Conservation (phyloP, 805 yeast genomes). For the Candida broadrunensis region DNA sequence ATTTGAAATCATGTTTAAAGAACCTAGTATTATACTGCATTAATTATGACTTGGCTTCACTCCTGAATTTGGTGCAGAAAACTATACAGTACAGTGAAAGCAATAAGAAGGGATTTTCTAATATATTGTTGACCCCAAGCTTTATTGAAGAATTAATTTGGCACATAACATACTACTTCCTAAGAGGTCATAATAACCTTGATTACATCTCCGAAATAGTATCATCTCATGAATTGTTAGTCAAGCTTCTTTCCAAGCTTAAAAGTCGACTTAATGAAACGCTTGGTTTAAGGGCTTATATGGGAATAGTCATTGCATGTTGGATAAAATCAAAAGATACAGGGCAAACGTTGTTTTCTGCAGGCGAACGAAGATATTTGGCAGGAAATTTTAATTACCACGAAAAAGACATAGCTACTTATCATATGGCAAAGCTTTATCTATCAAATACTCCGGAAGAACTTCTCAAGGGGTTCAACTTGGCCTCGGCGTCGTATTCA, state of each 20-base stretch:
- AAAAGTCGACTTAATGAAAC: slow-evolving; percentile 10
- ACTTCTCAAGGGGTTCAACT: slow-evolving; percentile 31
- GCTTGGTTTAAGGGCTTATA: slow-evolving; percentile 27
- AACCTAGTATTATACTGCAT: slow-evolving; percentile 26
- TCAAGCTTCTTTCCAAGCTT: slow-evolving; percentile 11
- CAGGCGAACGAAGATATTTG: slow-evolving; percentile 23
- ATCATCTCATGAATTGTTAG: slow-evolving; percentile 26
- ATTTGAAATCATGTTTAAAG: slow-evolving; percentile 17
- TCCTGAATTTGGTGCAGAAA: slow-evolving; percentile 14
- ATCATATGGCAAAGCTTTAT: slow-evolving; percentile 21
- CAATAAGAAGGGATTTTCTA: slow-evolving; percentile 16
- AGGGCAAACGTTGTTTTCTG: slow-evolving; percentile 22
- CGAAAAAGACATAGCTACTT: slow-evolving; percentile 18
- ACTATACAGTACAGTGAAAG: slow-evolving; percentile 17
- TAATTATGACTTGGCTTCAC: slow-evolving; percentile 18
- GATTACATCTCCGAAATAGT: slow-evolving; percentile 1
- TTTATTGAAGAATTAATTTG: slow-evolving; percentile 23
- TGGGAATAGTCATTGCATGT: slow-evolving; percentile 36
- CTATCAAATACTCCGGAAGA: slow-evolving; percentile 33
- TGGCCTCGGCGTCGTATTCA: slow-evolving; percentile 17
- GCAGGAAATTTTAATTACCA: not conserved
- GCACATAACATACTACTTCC: slow-evolving; percentile 20
- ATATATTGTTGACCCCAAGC: slow-evolving; percentile 17
- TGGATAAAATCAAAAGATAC: slow-evolving; percentile 19
- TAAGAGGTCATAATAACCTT: slow-evolving; percentile 3